Conservation (phyloP, 257 asterid species). For the Cinchona pubescens region DNA sequence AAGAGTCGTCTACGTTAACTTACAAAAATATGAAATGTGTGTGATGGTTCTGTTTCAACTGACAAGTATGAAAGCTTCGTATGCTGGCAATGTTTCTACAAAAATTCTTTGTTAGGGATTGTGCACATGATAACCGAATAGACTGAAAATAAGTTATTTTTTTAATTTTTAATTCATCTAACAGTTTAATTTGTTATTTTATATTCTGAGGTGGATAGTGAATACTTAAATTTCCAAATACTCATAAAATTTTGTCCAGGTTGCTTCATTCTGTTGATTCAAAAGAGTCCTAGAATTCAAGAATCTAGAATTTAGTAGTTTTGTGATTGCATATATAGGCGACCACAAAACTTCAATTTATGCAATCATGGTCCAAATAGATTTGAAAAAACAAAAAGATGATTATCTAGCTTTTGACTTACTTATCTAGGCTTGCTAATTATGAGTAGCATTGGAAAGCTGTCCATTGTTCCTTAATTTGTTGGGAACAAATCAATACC, state of each 20-base stretch:
- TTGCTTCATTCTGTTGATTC: too few species aligned
- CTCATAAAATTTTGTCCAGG: too few species aligned
- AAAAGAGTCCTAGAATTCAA: not conserved
- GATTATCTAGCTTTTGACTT: not conserved
- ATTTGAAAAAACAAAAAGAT: not conserved
- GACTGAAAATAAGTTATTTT: too few species aligned
- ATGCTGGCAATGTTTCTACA: not conserved
- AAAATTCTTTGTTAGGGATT: too few species aligned
- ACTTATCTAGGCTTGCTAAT: not conserved
- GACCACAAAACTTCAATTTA: not conserved
- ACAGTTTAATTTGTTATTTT: too few species aligned
- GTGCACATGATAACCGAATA: too few species aligned
- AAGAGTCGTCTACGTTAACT: not conserved
- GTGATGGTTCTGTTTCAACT: constrained; percentile 3
- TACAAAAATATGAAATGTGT: not conserved
- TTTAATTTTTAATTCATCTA: too few species aligned
- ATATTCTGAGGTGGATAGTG: too few species aligned
- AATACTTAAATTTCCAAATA: too few species aligned
- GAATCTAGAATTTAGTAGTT: not conserved
- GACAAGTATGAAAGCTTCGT: not conserved
- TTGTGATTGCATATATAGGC: not conserved
- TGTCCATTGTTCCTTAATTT: too few species aligned
- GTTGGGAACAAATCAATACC: not conserved
- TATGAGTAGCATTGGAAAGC: not conserved
- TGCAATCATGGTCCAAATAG: not conserved